Evolutionary conservation across 1,284 basidiomycete species (phyloP).

Genomic region (Ceratobasidium sp.): DNA sequence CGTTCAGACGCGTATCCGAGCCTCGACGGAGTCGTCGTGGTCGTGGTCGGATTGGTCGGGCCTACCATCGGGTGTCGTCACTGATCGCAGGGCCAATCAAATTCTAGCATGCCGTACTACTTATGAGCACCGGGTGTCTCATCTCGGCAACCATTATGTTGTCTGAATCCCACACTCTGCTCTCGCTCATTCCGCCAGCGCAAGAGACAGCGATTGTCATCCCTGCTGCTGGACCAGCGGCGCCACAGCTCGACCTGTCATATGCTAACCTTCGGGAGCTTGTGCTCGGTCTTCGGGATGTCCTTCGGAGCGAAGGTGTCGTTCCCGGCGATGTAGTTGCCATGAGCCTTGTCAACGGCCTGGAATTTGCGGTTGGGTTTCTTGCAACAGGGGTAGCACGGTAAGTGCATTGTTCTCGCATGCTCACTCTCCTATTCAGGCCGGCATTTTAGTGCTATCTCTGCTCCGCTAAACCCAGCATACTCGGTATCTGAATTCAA

Average conservation of each 20-base stretch:
- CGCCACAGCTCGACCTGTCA: constrained; percentile 44
- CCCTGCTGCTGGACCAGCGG: constrained; percentile 38
- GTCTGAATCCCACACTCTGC: constrained; percentile 35
- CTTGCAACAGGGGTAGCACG: constrained; percentile 52
- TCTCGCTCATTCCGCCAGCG: constrained; percentile 43
- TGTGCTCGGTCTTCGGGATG: constrained; percentile 49
- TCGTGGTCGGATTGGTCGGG: background rate
- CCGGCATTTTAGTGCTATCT: constrained; percentile 50
- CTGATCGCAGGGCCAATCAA: constrained; percentile 12
- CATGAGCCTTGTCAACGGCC: constrained; percentile 51
- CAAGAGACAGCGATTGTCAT: constrained; percentile 48
- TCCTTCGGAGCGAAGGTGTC: constrained; percentile 49
- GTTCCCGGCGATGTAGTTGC: constrained; percentile 52
- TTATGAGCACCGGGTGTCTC: background rate
- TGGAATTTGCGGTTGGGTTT: constrained; percentile 53
- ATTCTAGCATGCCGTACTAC: constrained; percentile 21
- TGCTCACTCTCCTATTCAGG: background rate
- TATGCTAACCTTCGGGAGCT: constrained; percentile 49
- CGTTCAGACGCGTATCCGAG: constrained; percentile 21
- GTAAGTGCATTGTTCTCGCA: constrained; percentile 42
- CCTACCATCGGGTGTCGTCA: constrained; percentile 16
- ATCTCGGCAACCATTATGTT: constrained; percentile 8
- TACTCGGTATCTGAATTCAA: constrained; percentile 52
- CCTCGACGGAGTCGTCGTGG: background rate
- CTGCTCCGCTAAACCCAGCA: constrained; percentile 52